phyloP scores from a whole-genome alignment of 1,284 basidiomycete genomes.

The Fistulinella staudtii region DNA sequence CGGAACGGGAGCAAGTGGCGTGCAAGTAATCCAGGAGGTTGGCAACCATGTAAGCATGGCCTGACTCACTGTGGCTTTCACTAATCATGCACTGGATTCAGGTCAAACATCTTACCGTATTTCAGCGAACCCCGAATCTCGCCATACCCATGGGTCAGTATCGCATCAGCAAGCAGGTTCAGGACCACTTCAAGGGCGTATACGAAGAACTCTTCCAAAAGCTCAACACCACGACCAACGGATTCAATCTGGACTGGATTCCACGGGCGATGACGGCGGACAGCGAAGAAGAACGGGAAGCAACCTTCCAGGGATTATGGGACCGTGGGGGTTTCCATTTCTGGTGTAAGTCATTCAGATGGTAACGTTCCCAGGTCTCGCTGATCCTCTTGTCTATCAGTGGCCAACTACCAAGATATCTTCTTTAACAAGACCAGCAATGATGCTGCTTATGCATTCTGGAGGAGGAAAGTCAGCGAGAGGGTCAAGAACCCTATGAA shows the following conservation, averaged over 20 bases:
- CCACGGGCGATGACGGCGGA: neutral
- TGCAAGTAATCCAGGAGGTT: slow-evolving; percentile 16
- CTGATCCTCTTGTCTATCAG: neutral
- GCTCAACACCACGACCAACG: neutral
- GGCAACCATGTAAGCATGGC: slow-evolving; percentile 12
- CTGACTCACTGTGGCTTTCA: neutral
- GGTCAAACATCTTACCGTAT: slow-evolving; percentile 16
- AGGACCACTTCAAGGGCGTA: slow-evolving; percentile 15
- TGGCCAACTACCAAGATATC: slow-evolving; percentile 7
- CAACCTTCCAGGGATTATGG: slow-evolving; percentile 15
- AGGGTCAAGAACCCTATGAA: slow-evolving; percentile 13
- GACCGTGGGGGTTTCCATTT: slow-evolving; percentile 8
- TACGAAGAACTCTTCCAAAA: slow-evolving; percentile 13
- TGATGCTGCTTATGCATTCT: slow-evolving; percentile 11
- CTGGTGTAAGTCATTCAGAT: neutral
- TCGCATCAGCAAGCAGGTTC: slow-evolving; percentile 5
- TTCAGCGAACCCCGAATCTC: slow-evolving; percentile 19
- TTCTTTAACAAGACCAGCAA: slow-evolving; percentile 1
- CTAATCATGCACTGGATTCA: neutral
- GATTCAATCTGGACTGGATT: neutral
- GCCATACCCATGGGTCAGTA: slow-evolving; percentile 16
- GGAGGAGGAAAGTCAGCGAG: slow-evolving; percentile 15
- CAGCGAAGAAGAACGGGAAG: slow-evolving; percentile 12
- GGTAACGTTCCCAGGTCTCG: neutral
- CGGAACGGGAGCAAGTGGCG: slow-evolving; percentile 15